Base-by-base conservation (phyloP, 805 yeast genomes). In the Diddensiella santjacobensis region DNA sequence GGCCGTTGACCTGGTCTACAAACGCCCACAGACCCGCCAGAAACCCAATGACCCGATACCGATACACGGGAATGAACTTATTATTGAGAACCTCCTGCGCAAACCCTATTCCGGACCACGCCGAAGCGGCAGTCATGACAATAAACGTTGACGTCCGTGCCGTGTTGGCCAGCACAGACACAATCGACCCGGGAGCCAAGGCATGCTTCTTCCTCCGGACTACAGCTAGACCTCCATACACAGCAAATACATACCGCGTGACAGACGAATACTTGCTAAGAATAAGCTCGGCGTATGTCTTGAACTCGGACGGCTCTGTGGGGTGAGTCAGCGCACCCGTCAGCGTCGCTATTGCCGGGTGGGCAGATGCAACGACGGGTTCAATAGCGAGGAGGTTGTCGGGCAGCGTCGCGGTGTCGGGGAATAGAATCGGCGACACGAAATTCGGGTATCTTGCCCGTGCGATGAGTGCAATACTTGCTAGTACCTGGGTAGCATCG, bases 21-120 rank as follows among this genome's bases (percentile, higher is more conserved):
- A 64, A 57, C 1, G 71, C 69, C 71, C 72, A 69, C 40, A 69
- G 58, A 2, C 74, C 74, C n/a, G 71, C 65, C 37, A 66, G 46
- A 50, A 67, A 62, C n/a, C 73, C 74, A 48, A 70, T 66, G 31
- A 69, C 37, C 22, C 67, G 53, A 59, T 64, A 65, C n/a, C 74
- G 66, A 15, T 53, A 48, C 15, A 51, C 52, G 45, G 71, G 63
- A 42, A 58, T 42, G 31, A 65, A 47, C 26, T 50, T 55, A 47
- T 58, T 56, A 20, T 67, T 63, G 18, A 70, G 53, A 45, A 68
- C 11, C 45, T 50, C 47, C 49, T 69, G 71, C 23, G 63, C 53
- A 18, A 63, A 51, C 26, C 67, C 70, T 15, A 70, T 58, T 10
- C 74, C 74, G 6, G 65, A 61, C 70, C 72, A 66, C 2, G 69